Evolutionary conservation across 176 grass and related monocot species (phyloP).

Genomic region (Stipa capillata): DNA sequence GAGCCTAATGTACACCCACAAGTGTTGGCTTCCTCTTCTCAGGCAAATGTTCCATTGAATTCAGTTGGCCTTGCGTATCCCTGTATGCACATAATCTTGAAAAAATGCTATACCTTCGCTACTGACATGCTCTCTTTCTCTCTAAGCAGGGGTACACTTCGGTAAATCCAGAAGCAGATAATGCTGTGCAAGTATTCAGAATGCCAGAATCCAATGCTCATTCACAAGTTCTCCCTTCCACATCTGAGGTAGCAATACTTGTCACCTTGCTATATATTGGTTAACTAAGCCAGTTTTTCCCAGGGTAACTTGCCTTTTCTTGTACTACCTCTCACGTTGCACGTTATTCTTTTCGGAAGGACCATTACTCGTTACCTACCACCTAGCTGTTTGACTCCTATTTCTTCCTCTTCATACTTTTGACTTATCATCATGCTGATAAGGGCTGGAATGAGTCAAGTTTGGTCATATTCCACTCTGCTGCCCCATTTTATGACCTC

Average conservation of each 20-base stretch:
- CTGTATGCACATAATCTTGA: not conserved
- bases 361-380: not conserved
- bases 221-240: conserved; percentile 39
- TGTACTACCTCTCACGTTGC: not conserved
- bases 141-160: conserved; percentile 27
- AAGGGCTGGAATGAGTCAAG: not conserved
- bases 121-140: not conserved
- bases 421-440: not conserved
- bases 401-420: not conserved
- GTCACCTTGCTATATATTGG: not conserved
- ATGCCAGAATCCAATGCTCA: conserved; percentile 46
- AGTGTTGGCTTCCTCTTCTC: conserved; percentile 37
- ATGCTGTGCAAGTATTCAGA: conserved; percentile 47
- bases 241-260: conserved; percentile 50
- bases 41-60: conserved; percentile 19
- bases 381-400: not conserved
- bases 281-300: not conserved
- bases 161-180: conserved; percentile 42
- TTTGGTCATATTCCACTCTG: not conserved
- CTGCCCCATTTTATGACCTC: not conserved
- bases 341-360: too few species aligned
- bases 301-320: not conserved
- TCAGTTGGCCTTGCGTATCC: not conserved
- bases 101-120: not conserved
- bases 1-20: conserved; percentile 41